Base-by-base conservation (phyloP, 768 basidiomycete genomes). In the Nevesoporus exiguus region DNA sequence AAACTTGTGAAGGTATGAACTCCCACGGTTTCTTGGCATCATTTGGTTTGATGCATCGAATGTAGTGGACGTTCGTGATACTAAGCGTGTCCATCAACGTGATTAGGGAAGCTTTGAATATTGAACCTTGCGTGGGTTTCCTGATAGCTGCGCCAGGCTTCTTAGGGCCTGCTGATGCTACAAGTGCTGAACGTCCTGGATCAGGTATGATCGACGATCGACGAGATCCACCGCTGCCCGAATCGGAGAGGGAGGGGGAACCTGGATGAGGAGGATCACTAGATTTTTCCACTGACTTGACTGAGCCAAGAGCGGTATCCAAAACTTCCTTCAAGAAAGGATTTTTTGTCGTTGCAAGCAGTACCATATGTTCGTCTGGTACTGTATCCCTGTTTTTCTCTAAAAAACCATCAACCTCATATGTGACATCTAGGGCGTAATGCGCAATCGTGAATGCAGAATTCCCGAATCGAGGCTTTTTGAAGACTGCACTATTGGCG, bases 371-470 rank as follows among this genome's bases (percentile, higher is more conserved):
- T 66, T 99, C 97, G 62, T 99, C 97, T 2, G 97, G 97, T 4
- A 99, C 97, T 2, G 97, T 98, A 69, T 99, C 97, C 53, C 96
- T 79, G 68, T 99, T 99, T 77, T 99, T 99, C 74, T 99, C 97
- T 69, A 99, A 77, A 74, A 99, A 99, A 19, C 97, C 95, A 60
- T 98, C 97, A 7, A 90, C 92, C 66, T 98, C 97, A 72, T 99
- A 99, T 2, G 95, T 98, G 51, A 99, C 97, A 69, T 99, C 97
- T 65, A 93, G 77, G 5, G 97, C 97, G 70, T 99, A 99, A 68
- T 99, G 97, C 9, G 95, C 91, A 61, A 99, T 93, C 2, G 96
- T 98, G 73, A 99, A 99, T 0, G 95, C 88, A 34, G 93, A 88
- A 67, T 93, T 96, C 43, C 95, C 95, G 70, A 99, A 99, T n/a